Evolutionary conservation across 768 basidiomycete genomes (phyloP).

Genomic region (Cystobasidium tubakii): DNA sequence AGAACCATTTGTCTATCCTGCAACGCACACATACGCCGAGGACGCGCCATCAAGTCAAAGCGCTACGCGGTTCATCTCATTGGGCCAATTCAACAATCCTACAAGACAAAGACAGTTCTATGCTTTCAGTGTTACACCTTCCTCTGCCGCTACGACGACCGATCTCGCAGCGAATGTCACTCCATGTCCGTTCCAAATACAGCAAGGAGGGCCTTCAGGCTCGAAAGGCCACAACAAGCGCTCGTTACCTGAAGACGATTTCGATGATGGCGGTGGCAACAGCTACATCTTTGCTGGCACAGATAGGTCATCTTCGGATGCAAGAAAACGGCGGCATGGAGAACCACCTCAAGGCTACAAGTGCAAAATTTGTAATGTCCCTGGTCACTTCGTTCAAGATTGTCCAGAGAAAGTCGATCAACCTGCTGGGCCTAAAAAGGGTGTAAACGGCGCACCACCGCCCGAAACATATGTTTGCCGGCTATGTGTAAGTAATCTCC

Average conservation of each 20-base stretch:
- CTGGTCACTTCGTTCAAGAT: conserved; percentile 53
- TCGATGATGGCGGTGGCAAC: conserved; percentile 43
- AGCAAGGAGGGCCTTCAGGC: conserved; percentile 45
- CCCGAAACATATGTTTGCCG: conserved; percentile 81
- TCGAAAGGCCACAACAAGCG: conserved; percentile 49
- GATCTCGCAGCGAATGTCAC: conserved; percentile 60
- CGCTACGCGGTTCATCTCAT: conserved; percentile 66
- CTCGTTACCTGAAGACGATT: conserved; percentile 44
- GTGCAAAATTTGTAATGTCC: conserved; percentile 72
- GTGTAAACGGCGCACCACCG: conserved; percentile 62
- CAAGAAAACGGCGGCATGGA: conserved; percentile 48
- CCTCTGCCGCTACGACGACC: conserved; percentile 51
- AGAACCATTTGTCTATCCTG: conserved; percentile 79
- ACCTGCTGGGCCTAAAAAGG: conserved; percentile 52
- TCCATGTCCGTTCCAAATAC: conserved; percentile 45
- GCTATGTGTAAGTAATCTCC: conserved; percentile 69
- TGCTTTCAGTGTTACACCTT: conserved; percentile 76
- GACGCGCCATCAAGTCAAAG: conserved; percentile 53
- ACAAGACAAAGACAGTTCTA: conserved; percentile 93
- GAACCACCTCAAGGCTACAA: conserved; percentile 69
- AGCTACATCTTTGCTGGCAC: conserved; percentile 47
- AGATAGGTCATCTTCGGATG: conserved; percentile 16
- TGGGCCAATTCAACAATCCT: conserved; percentile 73
- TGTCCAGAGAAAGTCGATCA: conserved; percentile 69
- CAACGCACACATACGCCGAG: conserved; percentile 47